Evolutionary conservation across 169 alveolate genomes (phyloP).

Genomic region (Cryptosporidium ryanae): DNA sequence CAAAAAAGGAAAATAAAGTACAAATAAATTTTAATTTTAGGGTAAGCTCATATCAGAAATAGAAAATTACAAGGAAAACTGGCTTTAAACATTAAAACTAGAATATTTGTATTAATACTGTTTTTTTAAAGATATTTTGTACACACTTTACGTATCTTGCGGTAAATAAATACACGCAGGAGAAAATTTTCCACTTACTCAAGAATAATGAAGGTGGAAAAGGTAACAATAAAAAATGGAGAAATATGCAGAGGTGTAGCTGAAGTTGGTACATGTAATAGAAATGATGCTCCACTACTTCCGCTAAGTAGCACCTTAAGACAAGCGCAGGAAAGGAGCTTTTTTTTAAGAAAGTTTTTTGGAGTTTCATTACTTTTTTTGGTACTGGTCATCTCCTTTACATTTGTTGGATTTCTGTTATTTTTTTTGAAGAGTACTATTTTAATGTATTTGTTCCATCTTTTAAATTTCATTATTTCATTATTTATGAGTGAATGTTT

Average conservation of each 20-base stretch:
- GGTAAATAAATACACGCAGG: conserved; percentile 13
- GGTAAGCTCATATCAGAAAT: neutral
- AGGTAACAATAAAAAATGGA: conserved; percentile 14
- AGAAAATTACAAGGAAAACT: conserved; percentile 7
- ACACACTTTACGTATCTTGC: conserved; percentile 15
- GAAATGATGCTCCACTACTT: neutral
- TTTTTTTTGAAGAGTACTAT: conserved; percentile 4
- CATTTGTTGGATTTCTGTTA: neutral
- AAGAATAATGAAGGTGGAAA: neutral
- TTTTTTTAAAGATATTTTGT: neutral
- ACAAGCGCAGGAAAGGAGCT: neutral
- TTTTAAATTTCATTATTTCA: conserved; percentile 19
- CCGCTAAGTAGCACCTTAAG: neutral
- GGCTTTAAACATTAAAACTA: neutral
- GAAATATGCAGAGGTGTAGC: neutral
- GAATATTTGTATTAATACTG: neutral
- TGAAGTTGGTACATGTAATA: neutral
- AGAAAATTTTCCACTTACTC: neutral
- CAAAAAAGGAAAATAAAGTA: neutral
- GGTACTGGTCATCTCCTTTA: neutral
- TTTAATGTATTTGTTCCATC: conserved; percentile 6
- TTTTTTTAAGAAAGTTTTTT: neutral
- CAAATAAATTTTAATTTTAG: conserved; percentile 5
- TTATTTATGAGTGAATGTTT: conserved; percentile 10
- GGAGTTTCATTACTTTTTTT: conserved; percentile 9